Base-by-base conservation (phyloP, 306 rosid species). In the Castanea crenata region DNA sequence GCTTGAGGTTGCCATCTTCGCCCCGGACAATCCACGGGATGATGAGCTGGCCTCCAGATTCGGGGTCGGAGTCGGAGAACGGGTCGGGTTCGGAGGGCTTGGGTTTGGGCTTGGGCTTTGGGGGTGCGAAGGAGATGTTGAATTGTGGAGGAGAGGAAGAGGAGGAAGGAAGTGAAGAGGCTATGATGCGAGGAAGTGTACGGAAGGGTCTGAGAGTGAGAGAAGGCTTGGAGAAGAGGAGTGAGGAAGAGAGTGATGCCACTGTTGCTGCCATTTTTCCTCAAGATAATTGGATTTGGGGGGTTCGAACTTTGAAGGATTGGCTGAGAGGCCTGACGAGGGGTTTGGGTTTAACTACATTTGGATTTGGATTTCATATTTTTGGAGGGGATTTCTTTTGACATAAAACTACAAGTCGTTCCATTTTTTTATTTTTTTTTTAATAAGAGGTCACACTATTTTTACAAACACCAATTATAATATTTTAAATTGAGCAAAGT, bases 1-100 rank as follows among this genome's bases (percentile, higher is more conserved):
- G 88, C 85, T 73, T 88, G 74, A 92, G 93, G 46, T 84, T 86
- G 6, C 96, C 98, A 68, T 92, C 98, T 58, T 91, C 94, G 31
- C 94, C 97, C 4, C 98, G 96, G 76, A 91, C 91, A 32, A 92
- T 90, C 99, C 99, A 92, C 0, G 97, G 97, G 70, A 92, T 90
- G 78, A 87, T 73, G 74, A 92, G 91, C 79, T 85, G 90, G 7
- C 90, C 90, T 3, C 55, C 71, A 63, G 71, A 11, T 0, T 3
- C 59, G 4, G 65, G 63, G 11, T 74, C 79, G 23, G 69, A 52
- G 58, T 82, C 88, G 20, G 62, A 21, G 54, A 82, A 21, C 21
- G 72, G 80, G 80, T 55, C 56, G 62, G 76, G 21, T 27, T 86
- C 74, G 0, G 52, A 16, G 31, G 87, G 49, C 6, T 87, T 73